Evolutionary conservation across 2,329 filamentous ascomycete genomes (phyloP), one percentile per base, ranked within the genome.

Genomic region (Beauveria australis): DNA sequence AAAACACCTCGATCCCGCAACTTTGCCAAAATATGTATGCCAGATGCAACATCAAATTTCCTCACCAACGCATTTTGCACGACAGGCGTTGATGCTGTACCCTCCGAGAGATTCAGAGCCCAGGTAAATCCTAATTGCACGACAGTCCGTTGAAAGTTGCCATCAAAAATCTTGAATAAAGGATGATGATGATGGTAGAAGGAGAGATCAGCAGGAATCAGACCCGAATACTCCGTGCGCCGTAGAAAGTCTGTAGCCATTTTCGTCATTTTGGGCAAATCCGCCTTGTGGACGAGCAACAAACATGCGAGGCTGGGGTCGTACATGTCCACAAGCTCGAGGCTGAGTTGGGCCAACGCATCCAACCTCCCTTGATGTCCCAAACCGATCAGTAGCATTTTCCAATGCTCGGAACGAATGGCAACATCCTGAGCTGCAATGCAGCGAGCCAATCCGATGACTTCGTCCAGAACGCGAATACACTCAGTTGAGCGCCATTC

Each of bases 121-220:
- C 72, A 67, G 60, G 77, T 71, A 59, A 82, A 82, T 0, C 76
- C 75, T 73, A 76, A 80, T 41, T 78, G 71, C 9, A 81, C 63
- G 18, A 81, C 72, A 2, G 68, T 67, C 1, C 71, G 69, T 57
- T 80, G 70, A 22, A 81, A 61, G 28, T 66, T 67, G 12, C 63
- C 54, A 47, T 74, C 69, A 63, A 84, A 82, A 22, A 84, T 70
- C 43, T 72, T 72, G 46, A 72, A 74, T 7, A 83, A 60, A 2
- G 81, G 81, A 61, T 84, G 81, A 14, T 73, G 66, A 1, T 69
- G 71, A 57, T 77, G 74, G 10, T 64, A 63, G 26, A 74, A 67
- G 1, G 76, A 72, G 14, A 83, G 68, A 59, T 82, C 80, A 28
- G 66, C 68, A 18, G 68, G 72, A 53, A 72, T 77, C 51, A 6